Percentiles rank a stretch among this genome's conserved stretches.
Evolutionary conservation across 176 grass and related monocot species (phyloP).

Genomic region (Ampelocalamus luodianensis): DNA sequence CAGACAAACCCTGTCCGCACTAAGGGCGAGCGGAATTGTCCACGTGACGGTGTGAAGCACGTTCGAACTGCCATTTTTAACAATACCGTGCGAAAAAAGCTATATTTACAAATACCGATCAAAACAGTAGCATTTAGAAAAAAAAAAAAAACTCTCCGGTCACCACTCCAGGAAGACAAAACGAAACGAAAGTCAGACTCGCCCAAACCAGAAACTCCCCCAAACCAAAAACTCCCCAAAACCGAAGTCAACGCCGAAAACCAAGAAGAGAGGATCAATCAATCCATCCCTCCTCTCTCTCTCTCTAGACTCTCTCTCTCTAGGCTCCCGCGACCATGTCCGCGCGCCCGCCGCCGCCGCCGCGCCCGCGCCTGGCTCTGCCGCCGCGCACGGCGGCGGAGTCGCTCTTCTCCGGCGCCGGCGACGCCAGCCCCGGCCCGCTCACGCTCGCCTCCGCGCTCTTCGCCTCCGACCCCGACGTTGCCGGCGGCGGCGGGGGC

Average conservation of each 20-base stretch:
- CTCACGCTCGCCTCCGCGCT: conserved; percentile 88
- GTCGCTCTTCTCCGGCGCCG: conserved; percentile 63
- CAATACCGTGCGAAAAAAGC: no score
- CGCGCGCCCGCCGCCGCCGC: conserved; percentile 65
- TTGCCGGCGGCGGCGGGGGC: conserved; percentile 17
- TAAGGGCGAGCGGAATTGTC: no score
- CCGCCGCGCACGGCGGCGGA: conserved; percentile 65
- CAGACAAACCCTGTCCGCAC: no score
- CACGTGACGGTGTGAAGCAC: no score
- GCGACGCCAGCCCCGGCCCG: conserved; percentile 79
- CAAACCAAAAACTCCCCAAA: neutral
- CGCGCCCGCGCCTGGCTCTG: conserved; percentile 69
- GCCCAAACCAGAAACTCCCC: neutral
- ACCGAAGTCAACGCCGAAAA: conserved; percentile 46
- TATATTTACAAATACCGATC: no score
- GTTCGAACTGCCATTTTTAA: no score
- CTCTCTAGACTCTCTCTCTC: neutral
- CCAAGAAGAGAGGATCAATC: conserved; percentile 31
- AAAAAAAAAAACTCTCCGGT: no score
- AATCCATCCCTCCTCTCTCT: neutral
- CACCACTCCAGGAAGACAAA: neutral
- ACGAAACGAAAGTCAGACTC: conserved; percentile 46
- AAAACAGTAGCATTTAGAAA: accelerated
- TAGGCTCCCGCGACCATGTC: conserved; percentile 42
- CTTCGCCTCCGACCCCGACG: conserved; percentile 60